Percentiles rank a stretch among this genome's conserved stretches.
phyloP scores from a whole-genome alignment of 805 yeast species.

The Lipomyces yamadae region DNA sequence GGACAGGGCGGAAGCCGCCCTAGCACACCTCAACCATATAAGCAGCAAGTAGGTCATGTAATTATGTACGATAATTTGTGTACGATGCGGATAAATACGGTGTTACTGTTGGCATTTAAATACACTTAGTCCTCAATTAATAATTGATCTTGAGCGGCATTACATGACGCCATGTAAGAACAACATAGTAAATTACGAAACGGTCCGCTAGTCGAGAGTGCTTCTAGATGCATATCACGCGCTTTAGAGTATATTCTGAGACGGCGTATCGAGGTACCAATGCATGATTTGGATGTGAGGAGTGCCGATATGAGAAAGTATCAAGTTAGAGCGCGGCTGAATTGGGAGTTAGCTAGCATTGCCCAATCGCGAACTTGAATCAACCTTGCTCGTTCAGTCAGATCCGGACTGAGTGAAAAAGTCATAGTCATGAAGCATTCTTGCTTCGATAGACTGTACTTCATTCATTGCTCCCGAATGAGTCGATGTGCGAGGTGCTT shows the following conservation, averaged over 20 bases:
- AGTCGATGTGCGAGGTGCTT: neutral
- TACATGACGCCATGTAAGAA: too few relatives aligned
- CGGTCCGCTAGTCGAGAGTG: too few relatives aligned
- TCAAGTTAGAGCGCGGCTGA: too few relatives aligned
- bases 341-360: too few relatives aligned
- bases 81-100: too few relatives aligned
- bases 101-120: neutral
- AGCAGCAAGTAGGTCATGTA: neutral
- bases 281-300: too few relatives aligned
- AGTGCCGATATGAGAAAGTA: too few relatives aligned
- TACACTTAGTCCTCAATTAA: neutral
- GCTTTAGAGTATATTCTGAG: too few relatives aligned
- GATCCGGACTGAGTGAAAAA: neutral
- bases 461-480: neutral
- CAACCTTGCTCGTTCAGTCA: neutral
- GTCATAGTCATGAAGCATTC: neutral
- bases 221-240: too few relatives aligned
- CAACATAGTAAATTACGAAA: too few relatives aligned
- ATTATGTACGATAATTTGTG: neutral
- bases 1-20: constrained; percentile 31
- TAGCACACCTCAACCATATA: constrained; percentile 16
- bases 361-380: too few relatives aligned
- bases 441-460: neutral
- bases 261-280: too few relatives aligned
- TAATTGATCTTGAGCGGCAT: neutral